Percentiles rank a stretch among this genome's conserved stretches.
Evolutionary conservation across 345 rosid genomes (phyloP).

Genomic region (Theobroma cacao): DNA sequence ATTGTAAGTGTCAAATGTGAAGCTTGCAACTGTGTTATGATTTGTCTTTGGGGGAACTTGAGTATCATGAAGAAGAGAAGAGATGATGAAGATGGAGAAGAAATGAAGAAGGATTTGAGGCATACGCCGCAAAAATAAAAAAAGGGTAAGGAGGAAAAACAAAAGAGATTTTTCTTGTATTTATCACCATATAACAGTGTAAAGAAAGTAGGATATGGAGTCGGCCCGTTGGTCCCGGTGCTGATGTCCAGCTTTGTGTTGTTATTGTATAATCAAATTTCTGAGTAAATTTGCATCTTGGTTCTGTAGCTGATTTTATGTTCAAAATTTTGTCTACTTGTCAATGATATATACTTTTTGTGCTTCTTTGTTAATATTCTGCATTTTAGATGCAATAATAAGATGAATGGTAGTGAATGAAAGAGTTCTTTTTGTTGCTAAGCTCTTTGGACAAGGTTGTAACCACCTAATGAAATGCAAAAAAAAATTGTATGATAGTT

Average conservation of each 20-base stretch:
- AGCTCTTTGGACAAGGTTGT: background rate
- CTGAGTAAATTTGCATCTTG: constrained; percentile 36
- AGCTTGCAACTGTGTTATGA: constrained; percentile 11
- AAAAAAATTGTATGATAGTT: background rate
- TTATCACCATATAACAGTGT: constrained; percentile 42
- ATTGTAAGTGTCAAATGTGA: constrained; percentile 5
- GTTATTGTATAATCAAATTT: constrained; percentile 37
- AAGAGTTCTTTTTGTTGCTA: background rate
- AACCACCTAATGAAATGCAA: background rate
- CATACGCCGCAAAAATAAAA: constrained; percentile 12
- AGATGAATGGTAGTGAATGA: background rate
- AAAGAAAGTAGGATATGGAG: constrained; percentile 45
- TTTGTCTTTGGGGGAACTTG: constrained; percentile 6
- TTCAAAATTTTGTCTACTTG: constrained; percentile 11
- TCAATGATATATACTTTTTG: constrained; percentile 14
- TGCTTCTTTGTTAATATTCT: constrained; percentile 11
- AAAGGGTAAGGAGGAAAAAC: constrained; percentile 21
- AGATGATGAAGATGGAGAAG: background rate
- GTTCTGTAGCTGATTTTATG: constrained; percentile 31
- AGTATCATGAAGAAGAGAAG: background rate
- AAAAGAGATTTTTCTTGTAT: constrained; percentile 21
- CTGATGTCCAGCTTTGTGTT: constrained; percentile 36
- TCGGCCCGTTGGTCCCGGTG: constrained; percentile 23
- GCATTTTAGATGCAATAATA: background rate
- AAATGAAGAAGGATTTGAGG: constrained; percentile 13